These are phyloP conservation scores for Hymenoscyphus fraxineus DNA, from an alignment of 2,329 filamentous ascomycete genomes.

Conservation along the genomic window DNA sequence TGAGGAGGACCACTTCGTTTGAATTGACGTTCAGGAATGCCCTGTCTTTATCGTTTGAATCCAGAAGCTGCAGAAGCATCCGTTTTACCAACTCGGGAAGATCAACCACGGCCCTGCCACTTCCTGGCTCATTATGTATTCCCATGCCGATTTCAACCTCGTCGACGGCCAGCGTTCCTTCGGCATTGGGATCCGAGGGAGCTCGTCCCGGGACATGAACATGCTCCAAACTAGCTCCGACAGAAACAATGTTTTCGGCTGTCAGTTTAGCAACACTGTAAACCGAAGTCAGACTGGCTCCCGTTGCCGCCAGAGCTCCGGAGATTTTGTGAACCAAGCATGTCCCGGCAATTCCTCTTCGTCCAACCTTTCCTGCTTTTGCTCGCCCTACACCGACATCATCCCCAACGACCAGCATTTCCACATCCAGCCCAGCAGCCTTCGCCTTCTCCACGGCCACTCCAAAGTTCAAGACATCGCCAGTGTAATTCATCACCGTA, in stretches of 20 bases:
- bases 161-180: constrained; percentile 51
- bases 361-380: constrained; percentile 85
- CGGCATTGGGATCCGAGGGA: constrained; percentile 47
- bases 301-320: constrained; percentile 74
- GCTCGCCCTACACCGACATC: constrained; percentile 83
- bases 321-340: constrained; percentile 88
- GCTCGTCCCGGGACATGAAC: constrained; percentile 87
- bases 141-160: constrained; percentile 69
- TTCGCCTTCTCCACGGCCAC: constrained; percentile 91
- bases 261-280: constrained; percentile 66
- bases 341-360: constrained; percentile 86
- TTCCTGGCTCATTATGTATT: constrained; percentile 64
- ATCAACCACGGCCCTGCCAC: constrained; percentile 46
- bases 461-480: constrained; percentile 86
- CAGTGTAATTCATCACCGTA: constrained; percentile 95
- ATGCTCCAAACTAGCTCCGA: constrained; percentile 81
- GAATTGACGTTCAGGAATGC: constrained; percentile 55
- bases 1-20: constrained; percentile 60
- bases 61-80: constrained; percentile 64
- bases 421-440: constrained; percentile 69
- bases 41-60: constrained; percentile 59
- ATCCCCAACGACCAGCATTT: constrained; percentile 90
- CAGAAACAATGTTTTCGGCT: constrained; percentile 74
- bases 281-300: constrained; percentile 65
- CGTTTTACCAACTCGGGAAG: constrained; percentile 50